phyloP scores from a whole-genome alignment of 169 alveolate genomes.

The Eimeria sp. region DNA sequence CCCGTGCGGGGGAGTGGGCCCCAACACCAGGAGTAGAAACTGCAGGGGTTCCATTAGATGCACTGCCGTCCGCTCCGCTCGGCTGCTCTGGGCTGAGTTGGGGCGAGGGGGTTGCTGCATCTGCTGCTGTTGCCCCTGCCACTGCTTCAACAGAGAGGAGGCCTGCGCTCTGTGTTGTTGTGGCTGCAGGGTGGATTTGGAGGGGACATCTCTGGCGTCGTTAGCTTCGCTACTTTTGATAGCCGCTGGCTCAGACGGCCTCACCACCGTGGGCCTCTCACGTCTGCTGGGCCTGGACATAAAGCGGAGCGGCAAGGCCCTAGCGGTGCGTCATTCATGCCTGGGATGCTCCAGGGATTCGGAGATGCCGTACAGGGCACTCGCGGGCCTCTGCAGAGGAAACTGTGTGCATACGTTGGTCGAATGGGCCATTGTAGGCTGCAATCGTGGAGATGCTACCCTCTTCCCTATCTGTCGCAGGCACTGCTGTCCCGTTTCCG shows the following conservation, averaged over 20 bases:
- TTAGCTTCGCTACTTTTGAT: slow-evolving; percentile 17
- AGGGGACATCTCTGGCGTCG: slow-evolving; percentile 2
- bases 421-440: neutral
- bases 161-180: neutral
- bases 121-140: neutral
- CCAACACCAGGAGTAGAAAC: no score
- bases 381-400: neutral
- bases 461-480: no score
- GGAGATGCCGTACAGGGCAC: neutral
- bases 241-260: slow-evolving; percentile 69
- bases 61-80: no score
- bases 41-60: no score
- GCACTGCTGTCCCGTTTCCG: no score
- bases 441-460: no score
- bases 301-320: slow-evolving; percentile 77
- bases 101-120: no score
- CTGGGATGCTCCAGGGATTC: neutral
- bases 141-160: neutral
- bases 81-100: no score
- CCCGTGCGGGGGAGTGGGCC: no score
- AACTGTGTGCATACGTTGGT: no score
- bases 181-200: slow-evolving; percentile 19
- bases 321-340: slow-evolving; percentile 41
- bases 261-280: slow-evolving; percentile 60
- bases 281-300: slow-evolving; percentile 71